phyloP scores from a whole-genome alignment of 2,329 filamentous ascomycete genomes.

The Fusarium armeniacum region DNA sequence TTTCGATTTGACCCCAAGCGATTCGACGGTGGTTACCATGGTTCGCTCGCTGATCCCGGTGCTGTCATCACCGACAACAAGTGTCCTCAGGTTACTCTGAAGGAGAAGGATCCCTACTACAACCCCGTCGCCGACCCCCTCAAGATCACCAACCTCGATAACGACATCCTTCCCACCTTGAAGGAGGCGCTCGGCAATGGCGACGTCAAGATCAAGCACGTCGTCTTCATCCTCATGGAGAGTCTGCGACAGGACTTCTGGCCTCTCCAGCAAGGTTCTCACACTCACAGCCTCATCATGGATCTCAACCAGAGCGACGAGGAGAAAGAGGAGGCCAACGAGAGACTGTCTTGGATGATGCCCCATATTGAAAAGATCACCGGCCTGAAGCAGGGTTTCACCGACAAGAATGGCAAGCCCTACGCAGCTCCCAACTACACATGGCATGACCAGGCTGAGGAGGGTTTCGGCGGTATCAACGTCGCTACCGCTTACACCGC shows the following conservation, averaged over 20 bases:
- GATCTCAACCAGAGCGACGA: constrained; percentile 38
- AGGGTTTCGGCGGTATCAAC: constrained; percentile 58
- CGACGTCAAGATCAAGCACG: constrained; percentile 59
- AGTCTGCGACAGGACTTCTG: constrained; percentile 62
- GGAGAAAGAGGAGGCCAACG: constrained; percentile 51
- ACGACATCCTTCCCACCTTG: constrained; percentile 52
- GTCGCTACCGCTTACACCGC: constrained; percentile 58
- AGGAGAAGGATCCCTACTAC: constrained; percentile 54
- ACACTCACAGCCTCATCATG: constrained; percentile 55
- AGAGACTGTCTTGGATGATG: constrained; percentile 45
- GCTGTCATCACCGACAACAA: constrained; percentile 18
- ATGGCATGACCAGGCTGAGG: constrained; percentile 44
- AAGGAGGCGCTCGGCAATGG: constrained; percentile 47
- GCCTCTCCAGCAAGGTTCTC: constrained; percentile 58
- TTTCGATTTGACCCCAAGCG: constrained; percentile 49
- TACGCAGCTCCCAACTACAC: constrained; percentile 49
- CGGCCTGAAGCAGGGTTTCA: constrained; percentile 39
- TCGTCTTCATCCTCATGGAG: constrained; percentile 61
- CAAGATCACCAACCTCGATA: constrained; percentile 58
- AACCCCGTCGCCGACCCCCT: constrained; percentile 57
- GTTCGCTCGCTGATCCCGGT: constrained; percentile 25
- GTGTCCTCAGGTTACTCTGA: constrained; percentile 32
- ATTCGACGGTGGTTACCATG: constrained; percentile 43
- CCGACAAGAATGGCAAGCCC: constrained; percentile 46
- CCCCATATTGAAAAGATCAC: constrained; percentile 46